Evolutionary conservation across 495 filamentous ascomycete genomes (phyloP), one percentile per base, ranked within the genome.

Genomic region (Tuber calosporum): DNA sequence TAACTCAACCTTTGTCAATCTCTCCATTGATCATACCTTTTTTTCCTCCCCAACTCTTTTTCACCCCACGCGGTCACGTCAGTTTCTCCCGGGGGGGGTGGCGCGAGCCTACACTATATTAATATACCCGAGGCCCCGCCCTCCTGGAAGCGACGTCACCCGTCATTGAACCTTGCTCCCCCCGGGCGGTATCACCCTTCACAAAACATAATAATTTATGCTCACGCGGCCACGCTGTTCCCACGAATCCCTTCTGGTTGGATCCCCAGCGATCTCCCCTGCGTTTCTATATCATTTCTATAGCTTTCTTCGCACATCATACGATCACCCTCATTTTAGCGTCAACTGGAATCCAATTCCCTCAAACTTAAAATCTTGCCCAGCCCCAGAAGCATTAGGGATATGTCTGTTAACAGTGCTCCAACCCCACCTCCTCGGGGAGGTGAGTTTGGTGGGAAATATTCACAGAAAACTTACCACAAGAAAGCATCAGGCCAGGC

Each of bases 401-500:
- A 67, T 58, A 88, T 87, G 85, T 82, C 86, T 81, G 80, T 84
- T 81, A 81, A 82, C 42, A 81, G 73, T 74, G 71, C 79, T 69
- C 70, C 76, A 72, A 70, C 45, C 39, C 70, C 74, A 75, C 76
- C 76, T 73, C 75, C 53, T 48, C 75, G 69, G 70, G 76, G 72
- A 74, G 74, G 76, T 73, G 71, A 71, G 77, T 53, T 72, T 69
- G 62, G 70, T 70, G 79, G 73, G 67, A 81, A 72, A 69, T 71
- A 70, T 69, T 77, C 85, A 74, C 90, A 91, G 84, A 93, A 93
- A 80, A 88, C 87, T 37, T 94, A 93, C 80, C 91, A 92, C 83
- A 96, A 91, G 84, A 92, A 91, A 81, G 89, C 93, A 38, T 93
- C 92, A 20, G 94, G 94, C 20, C 80, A 84, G 72, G 94, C 94